Evolutionary conservation across 345 rosid species (phyloP).

Genomic region (Passiflora organensis): DNA sequence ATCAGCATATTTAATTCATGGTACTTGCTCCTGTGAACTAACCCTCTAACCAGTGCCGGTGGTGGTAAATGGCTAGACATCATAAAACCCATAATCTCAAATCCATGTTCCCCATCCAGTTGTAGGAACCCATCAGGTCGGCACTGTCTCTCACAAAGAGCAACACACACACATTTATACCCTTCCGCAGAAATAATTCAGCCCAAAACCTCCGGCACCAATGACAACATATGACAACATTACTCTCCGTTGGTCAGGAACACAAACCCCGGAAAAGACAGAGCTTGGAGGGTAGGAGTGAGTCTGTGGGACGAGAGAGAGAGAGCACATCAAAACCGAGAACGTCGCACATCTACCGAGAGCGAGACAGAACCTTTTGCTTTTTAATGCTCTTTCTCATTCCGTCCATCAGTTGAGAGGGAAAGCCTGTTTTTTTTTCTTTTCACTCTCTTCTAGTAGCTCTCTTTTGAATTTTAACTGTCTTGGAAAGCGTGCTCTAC

Average conservation of each 20-base stretch:
- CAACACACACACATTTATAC: not conserved
- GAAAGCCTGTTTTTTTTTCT: not conserved
- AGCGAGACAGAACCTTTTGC: constrained; percentile 37
- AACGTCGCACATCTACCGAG: not conserved
- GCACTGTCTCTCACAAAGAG: not conserved
- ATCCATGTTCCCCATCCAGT: not conserved
- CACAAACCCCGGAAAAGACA: not conserved
- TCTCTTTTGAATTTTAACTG: constrained; percentile 5
- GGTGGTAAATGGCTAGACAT: too few species aligned
- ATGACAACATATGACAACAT: not conserved
- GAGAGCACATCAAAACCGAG: constrained; percentile 4
- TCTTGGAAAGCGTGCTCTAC: constrained; percentile 26
- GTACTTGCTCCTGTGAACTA: too few species aligned
- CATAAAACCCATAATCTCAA: too few species aligned
- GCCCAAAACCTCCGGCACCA: not conserved
- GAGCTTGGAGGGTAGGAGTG: too few species aligned
- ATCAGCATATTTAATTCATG: too few species aligned
- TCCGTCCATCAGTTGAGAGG: not conserved
- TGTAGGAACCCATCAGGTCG: not conserved
- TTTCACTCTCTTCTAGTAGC: constrained; percentile 10
- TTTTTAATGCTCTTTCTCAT: constrained; percentile 38
- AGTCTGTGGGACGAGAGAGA: not conserved
- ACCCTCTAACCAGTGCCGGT: too few species aligned
- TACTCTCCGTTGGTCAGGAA: not conserved
- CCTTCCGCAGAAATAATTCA: not conserved